Evolutionary conservation across 768 basidiomycete genomes (phyloP).

Genomic region (Hygrophoropsis aurantiaca): DNA sequence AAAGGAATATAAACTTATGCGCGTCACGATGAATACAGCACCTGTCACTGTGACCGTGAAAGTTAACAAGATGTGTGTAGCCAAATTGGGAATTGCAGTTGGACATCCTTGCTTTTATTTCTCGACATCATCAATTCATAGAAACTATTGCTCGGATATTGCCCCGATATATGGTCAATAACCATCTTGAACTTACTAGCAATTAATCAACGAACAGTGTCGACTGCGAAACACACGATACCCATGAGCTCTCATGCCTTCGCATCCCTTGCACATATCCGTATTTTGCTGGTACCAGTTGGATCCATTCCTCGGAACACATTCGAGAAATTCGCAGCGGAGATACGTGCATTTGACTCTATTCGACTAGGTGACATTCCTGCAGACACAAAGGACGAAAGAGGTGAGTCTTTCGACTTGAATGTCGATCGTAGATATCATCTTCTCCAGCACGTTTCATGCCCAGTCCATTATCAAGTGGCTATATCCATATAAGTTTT

Average conservation of each 20-base stretch:
- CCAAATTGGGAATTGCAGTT: no score
- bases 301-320: slow-evolving; percentile 66
- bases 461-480: slow-evolving; percentile 72
- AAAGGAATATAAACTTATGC: no score
- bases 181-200: no score
- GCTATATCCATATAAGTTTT: slow-evolving; percentile 79
- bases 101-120: no score
- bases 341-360: slow-evolving; percentile 71
- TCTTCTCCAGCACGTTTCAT: slow-evolving; percentile 71
- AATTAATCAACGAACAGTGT: no score
- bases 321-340: slow-evolving; percentile 72
- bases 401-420: slow-evolving; percentile 47
- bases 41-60: no score
- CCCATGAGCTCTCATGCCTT: slow-evolving; percentile 73
- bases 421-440: slow-evolving; percentile 2
- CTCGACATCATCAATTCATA: no score
- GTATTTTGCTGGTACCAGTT: slow-evolving; percentile 83
- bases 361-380: slow-evolving; percentile 84
- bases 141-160: no score
- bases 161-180: no score
- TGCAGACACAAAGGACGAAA: slow-evolving; percentile 72
- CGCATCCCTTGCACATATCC: slow-evolving; percentile 82
- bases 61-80: no score
- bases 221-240: neutral
- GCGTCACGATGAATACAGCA: no score